These are phyloP conservation scores for Coemansia sp. DNA, from an alignment of 192 early-diverging fungal species.

Conservation along the genomic window DNA sequence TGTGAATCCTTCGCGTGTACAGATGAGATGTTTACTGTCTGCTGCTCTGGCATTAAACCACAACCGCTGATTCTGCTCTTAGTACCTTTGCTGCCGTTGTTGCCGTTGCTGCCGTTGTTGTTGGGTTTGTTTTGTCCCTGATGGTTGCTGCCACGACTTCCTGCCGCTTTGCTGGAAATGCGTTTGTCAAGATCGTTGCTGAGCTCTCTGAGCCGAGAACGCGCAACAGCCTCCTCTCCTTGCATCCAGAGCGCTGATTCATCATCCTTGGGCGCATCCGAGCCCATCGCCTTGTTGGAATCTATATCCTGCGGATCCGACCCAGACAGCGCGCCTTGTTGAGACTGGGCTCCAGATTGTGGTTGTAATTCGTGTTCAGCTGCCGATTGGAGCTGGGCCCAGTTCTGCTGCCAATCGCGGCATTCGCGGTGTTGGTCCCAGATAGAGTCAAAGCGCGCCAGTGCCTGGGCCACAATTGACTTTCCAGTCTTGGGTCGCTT, in stretches of 20 bases:
- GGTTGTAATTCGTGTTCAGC: background rate
- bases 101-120: background rate
- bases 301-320: background rate
- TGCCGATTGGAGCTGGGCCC: slow-evolving; percentile 27
- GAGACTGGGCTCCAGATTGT: background rate
- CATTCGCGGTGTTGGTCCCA: slow-evolving; percentile 37
- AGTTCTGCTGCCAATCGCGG: slow-evolving; percentile 33
- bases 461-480: slow-evolving; percentile 17
- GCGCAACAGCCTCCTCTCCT: background rate
- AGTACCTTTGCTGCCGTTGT: background rate
- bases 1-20: background rate
- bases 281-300: background rate
- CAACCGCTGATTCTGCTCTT: background rate
- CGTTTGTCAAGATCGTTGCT: slow-evolving; percentile 11
- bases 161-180: background rate
- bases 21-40: background rate
- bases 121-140: background rate
- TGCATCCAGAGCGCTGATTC: background rate
- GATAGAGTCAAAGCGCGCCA: slow-evolving; percentile 33
- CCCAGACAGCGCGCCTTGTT: background rate
- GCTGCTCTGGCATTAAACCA: background rate
- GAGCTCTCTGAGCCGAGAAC: slow-evolving; percentile 13
- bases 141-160: background rate
- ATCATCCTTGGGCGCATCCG: background rate
- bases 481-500: slow-evolving; percentile 14